Percentiles rank a stretch among this genome's conserved stretches.
Conservation (phyloP, 2,329 filamentous ascomycete genomes). For the Neonectria faginata region DNA sequence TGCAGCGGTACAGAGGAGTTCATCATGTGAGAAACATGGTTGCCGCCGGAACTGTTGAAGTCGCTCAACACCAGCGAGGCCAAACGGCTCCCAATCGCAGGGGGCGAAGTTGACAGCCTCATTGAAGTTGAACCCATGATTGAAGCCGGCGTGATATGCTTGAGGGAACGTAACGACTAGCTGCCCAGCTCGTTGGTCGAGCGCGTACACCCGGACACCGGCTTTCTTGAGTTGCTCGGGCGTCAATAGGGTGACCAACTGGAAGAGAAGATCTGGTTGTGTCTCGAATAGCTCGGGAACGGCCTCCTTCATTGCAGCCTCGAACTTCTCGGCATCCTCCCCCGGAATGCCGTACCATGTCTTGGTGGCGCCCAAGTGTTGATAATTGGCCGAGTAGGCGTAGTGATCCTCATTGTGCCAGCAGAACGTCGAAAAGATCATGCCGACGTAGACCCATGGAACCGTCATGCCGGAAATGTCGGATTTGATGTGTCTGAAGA, state of each 20-base stretch:
- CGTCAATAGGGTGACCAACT: conserved; percentile 94
- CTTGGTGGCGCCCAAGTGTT: conserved; percentile 97
- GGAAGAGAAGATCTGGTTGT: conserved; percentile 94
- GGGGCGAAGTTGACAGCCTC: conserved; percentile 99
- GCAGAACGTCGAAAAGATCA: conserved; percentile 99
- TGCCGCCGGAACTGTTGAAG: conserved; percentile 89
- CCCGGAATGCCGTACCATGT: conserved; percentile 99
- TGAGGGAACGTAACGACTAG: conserved; percentile 97
- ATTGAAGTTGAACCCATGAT: conserved; percentile 99
- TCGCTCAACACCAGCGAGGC: conserved; percentile 85
- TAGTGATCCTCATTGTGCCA: conserved; percentile 99
- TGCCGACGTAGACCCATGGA: conserved; percentile 98
- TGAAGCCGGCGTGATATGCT: conserved; percentile 97
- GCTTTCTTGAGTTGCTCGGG: conserved; percentile 94
- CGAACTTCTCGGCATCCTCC: conserved; percentile 93
- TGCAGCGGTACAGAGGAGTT: conserved; percentile 90
- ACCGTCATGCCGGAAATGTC: conserved; percentile 99
- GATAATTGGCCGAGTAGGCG: conserved; percentile 97
- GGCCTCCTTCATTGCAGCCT: conserved; percentile 92
- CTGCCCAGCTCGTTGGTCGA: conserved; percentile 96
- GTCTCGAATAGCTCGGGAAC: conserved; percentile 97
- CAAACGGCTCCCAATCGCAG: conserved; percentile 93
- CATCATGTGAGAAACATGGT: conserved; percentile 97
- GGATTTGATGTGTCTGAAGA: conserved; percentile 97
- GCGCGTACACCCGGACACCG: conserved; percentile 89